Percentiles rank a stretch among this genome's conserved stretches.
phyloP scores from a whole-genome alignment of 768 basidiomycete species.

The Gyrodon lividus region DNA sequence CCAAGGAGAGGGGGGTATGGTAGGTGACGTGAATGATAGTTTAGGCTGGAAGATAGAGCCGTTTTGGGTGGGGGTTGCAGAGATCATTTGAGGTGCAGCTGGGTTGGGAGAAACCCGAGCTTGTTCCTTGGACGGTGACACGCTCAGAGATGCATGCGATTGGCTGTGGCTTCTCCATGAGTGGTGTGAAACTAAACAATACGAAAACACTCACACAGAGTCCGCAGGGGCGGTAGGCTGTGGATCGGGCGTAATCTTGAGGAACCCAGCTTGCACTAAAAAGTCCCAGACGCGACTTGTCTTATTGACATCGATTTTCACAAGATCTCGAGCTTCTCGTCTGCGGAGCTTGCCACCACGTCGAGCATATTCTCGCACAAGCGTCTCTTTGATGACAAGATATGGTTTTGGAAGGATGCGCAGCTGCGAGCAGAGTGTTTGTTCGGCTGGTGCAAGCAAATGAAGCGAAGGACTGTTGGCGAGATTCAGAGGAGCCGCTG shows the following conservation, averaged over 20 bases:
- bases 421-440: conserved; percentile 81
- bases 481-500: conserved; percentile 76
- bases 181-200: neutral
- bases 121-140: conserved; percentile 29
- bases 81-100: neutral
- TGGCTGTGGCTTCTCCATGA: conserved; percentile 13
- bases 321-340: conserved; percentile 84
- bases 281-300: conserved; percentile 93
- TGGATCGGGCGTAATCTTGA: conserved; percentile 64
- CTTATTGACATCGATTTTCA: conserved; percentile 93
- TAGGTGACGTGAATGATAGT: conserved; percentile 22
- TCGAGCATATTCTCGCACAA: conserved; percentile 90
- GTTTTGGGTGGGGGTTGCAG: conserved; percentile 18
- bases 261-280: conserved; percentile 79
- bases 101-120: conserved; percentile 20
- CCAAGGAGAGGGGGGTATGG: conserved; percentile 23
- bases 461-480: conserved; percentile 89
- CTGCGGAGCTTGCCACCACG: conserved; percentile 85
- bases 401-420: conserved; percentile 95
- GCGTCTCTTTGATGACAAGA: conserved; percentile 91
- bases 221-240: conserved; percentile 35
- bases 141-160: conserved; percentile 10
- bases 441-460: conserved; percentile 85
- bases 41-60: conserved; percentile 15
- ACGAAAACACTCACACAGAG: conserved; percentile 31